A percentile compares a stretch with the other conserved stretches of the same genome.
phyloP scores from a whole-genome alignment of 257 asterid species.

The Plantago elongata region DNA sequence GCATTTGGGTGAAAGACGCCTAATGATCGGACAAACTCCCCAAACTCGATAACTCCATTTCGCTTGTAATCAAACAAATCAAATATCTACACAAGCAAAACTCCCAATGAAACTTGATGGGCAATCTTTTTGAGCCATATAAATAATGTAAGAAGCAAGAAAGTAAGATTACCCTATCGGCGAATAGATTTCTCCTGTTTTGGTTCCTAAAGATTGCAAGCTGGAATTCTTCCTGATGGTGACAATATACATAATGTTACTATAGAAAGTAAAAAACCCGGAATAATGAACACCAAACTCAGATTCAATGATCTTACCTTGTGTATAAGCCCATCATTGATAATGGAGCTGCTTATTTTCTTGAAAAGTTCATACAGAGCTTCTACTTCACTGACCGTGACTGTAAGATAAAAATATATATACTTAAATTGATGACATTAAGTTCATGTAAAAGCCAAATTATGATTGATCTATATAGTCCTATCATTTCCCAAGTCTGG shows the following conservation, averaged over 20 bases:
- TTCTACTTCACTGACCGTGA: conserved; percentile 71
- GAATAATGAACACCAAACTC: background rate
- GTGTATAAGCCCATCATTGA: conserved; percentile 79
- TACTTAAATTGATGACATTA: too few relatives aligned
- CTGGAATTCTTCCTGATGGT: conserved; percentile 77
- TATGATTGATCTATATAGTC: too few relatives aligned
- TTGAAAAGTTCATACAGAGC: conserved; percentile 79
- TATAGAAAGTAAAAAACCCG: background rate
- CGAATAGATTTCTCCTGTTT: conserved; percentile 62
- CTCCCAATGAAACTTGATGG: too few relatives aligned
- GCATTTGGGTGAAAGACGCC: conserved; percentile 55
- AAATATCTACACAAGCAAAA: conserved; percentile 32
- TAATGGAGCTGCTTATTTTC: conserved; percentile 69
- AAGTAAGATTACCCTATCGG: conserved; percentile 58
- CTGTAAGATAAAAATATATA: conserved; percentile 33
- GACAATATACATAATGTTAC: conserved; percentile 13
- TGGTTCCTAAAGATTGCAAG: conserved; percentile 69
- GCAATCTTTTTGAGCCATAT: too few relatives aligned
- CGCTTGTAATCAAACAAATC: conserved; percentile 42
- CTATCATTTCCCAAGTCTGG: too few relatives aligned
- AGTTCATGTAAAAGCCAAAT: too few relatives aligned
- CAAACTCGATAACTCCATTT: conserved; percentile 52
- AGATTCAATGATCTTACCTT: conserved; percentile 36
- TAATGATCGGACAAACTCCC: conserved; percentile 50
- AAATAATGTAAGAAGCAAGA: too few relatives aligned